A percentile compares a stretch with the other conserved stretches of the same genome.
These are phyloP conservation scores for Penicillium thymicola DNA, from an alignment of 2,329 filamentous ascomycete genomes.

Conservation along the genomic window DNA sequence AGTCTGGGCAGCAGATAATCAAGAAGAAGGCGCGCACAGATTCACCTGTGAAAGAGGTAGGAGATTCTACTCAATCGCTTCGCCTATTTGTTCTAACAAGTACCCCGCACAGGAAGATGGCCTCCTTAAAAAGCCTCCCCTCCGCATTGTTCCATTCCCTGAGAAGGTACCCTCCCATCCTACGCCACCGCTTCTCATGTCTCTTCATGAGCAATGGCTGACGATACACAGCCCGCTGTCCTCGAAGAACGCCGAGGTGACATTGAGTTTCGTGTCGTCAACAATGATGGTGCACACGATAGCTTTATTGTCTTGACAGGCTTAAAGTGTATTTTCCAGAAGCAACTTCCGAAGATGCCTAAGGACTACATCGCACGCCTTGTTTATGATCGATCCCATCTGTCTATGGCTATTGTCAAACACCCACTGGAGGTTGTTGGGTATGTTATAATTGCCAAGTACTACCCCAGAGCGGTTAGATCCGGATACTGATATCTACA, in stretches of 20 bases:
- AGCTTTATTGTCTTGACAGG: conserved; percentile 93
- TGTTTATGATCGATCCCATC: conserved; percentile 93
- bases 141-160: conserved; percentile 75
- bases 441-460: conserved; percentile 33
- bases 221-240: conserved; percentile 65
- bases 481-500: conserved; percentile 36
- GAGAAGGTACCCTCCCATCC: conserved; percentile 63
- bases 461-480: neutral
- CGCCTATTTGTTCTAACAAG: neutral
- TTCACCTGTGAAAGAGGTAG: conserved; percentile 42
- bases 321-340: conserved; percentile 96
- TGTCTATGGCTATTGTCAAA: conserved; percentile 97
- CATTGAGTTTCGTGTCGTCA: conserved; percentile 96
- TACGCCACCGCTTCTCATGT: neutral
- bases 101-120: conserved; percentile 35
- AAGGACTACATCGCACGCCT: conserved; percentile 98
- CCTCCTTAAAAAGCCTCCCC: conserved; percentile 48
- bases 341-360: conserved; percentile 97
- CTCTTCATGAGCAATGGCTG: conserved; percentile 23
- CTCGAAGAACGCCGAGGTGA: conserved; percentile 90
- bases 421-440: conserved; percentile 89
- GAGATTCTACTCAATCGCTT: neutral
- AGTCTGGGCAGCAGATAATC: conserved; percentile 39
- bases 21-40: conserved; percentile 52
- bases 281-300: conserved; percentile 86